Conservation (phyloP, 306 rosid species). For the Vicia faba region DNA sequence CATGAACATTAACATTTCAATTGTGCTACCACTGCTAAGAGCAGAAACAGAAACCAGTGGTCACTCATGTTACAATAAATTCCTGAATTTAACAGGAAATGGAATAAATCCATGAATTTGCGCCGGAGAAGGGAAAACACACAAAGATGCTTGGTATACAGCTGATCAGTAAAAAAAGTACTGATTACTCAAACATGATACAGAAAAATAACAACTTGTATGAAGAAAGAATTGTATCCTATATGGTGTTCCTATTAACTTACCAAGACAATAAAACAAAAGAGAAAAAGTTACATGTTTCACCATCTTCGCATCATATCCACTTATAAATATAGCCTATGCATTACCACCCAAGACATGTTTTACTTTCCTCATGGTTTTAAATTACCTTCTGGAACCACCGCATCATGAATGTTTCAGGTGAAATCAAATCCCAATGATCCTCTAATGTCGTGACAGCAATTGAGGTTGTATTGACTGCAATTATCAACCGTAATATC, state of each 20-base stretch:
- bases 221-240: conserved; percentile 70
- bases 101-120: conserved; percentile 28
- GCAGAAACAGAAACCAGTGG: conserved; percentile 11
- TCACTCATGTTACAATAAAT: conserved; percentile 16
- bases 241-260: conserved; percentile 45
- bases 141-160: conserved; percentile 42
- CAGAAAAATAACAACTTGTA: conserved; percentile 43
- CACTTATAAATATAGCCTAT: conserved; percentile 49
- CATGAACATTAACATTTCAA: conserved; percentile 12
- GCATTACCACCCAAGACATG: conserved; percentile 35
- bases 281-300: conserved; percentile 35
- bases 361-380: conserved; percentile 8
- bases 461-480: conserved; percentile 8
- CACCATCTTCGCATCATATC: conserved; percentile 45
- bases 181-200: conserved; percentile 42
- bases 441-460: conserved; percentile 1
- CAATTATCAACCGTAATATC: background rate
- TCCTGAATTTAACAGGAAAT: conserved; percentile 19
- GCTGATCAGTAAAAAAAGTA: conserved; percentile 42
- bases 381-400: background rate
- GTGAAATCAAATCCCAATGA: conserved; percentile 12
- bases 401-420: background rate
- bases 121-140: conserved; percentile 13
- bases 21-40: conserved; percentile 12
- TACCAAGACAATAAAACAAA: conserved; percentile 46